These are phyloP conservation scores for Blastobotrys arbuscula DNA, from an alignment of 1,139 yeast species.

Conservation along the genomic window DNA sequence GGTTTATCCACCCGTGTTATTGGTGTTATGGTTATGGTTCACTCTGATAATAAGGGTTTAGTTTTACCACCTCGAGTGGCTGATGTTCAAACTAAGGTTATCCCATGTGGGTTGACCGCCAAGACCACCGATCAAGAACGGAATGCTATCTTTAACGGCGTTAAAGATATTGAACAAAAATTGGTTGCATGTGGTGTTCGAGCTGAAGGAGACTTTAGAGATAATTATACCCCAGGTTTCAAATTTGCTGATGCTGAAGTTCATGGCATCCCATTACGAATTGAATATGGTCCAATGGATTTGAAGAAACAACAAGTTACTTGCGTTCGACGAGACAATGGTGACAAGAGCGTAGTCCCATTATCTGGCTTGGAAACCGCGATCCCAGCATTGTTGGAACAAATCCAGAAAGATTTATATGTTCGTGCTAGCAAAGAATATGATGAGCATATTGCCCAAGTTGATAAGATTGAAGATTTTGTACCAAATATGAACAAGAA, in stretches of 20 bases:
- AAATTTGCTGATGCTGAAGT: constrained; percentile 97
- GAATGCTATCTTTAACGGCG: constrained; percentile 61
- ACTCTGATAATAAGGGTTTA: constrained; percentile 96
- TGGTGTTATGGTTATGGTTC: constrained; percentile 99
- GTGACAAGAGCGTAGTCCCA: constrained; percentile 63
- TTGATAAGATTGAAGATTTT: constrained; percentile 84
- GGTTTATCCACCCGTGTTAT: constrained; percentile 97
- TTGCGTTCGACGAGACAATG: constrained; percentile 90
- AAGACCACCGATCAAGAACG: constrained; percentile 77
- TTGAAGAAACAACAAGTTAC: constrained; percentile 71
- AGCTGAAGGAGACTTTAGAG: constrained; percentile 82
- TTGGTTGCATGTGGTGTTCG: constrained; percentile 47
- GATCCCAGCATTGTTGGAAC: constrained; percentile 71
- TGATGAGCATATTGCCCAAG: constrained; percentile 76
- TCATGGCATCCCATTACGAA: constrained; percentile 89
- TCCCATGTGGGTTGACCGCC: constrained; percentile 92
- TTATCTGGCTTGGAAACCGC: constrained; percentile 60
- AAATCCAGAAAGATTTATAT: constrained; percentile 71
- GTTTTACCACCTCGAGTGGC: constrained; percentile 98
- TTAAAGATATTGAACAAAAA: constrained; percentile 44
- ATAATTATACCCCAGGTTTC: constrained; percentile 97
- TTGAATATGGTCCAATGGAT: constrained; percentile 96
- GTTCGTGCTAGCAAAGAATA: constrained; percentile 73
- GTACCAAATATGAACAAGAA: constrained; percentile 89
- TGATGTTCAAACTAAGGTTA: constrained; percentile 81